These are phyloP conservation scores for Dysphania ambrosioides DNA, from an alignment of 148 eudicot genomes.

Conservation along the genomic window DNA sequence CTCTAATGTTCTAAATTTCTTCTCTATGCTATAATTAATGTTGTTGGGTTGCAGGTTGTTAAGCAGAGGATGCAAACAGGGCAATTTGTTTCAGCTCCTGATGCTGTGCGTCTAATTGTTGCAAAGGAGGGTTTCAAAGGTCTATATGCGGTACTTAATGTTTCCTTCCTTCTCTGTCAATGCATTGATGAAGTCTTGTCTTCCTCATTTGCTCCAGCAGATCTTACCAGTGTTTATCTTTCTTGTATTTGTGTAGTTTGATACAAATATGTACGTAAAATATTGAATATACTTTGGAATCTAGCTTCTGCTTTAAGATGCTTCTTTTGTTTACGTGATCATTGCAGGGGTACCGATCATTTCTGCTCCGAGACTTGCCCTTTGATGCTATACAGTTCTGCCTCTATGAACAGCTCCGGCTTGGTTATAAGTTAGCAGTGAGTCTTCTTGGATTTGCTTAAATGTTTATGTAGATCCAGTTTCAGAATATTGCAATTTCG, in stretches of 20 bases:
- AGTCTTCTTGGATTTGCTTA: constrained; percentile 14
- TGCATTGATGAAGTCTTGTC: background rate
- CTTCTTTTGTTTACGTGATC: constrained; percentile 8
- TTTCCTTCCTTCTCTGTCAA: too few relatives aligned
- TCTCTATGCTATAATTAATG: constrained; percentile 19
- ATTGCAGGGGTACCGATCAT: constrained; percentile 85
- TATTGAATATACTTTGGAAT: background rate
- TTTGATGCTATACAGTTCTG: constrained; percentile 98
- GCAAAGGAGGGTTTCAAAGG: constrained; percentile 89
- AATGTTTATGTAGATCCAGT: background rate
- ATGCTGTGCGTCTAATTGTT: constrained; percentile 76
- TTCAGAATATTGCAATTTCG: background rate
- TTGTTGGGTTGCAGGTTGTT: constrained; percentile 56
- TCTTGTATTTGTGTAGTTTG: background rate
- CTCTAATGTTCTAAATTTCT: background rate
- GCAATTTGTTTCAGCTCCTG: constrained; percentile 82
- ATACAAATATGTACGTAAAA: background rate
- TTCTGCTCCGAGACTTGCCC: constrained; percentile 89
- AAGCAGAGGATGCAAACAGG: constrained; percentile 98
- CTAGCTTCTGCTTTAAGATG: constrained; percentile 2
- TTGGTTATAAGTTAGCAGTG: constrained; percentile 88
- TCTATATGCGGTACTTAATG: constrained; percentile 78
- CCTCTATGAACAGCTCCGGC: constrained; percentile 87
- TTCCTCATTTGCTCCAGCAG: background rate
- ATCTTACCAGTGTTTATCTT: background rate